Percentiles rank a stretch among this genome's conserved stretches.
phyloP scores from a whole-genome alignment of 2,329 filamentous ascomycete species.

The Colletotrichum zoysiae region DNA sequence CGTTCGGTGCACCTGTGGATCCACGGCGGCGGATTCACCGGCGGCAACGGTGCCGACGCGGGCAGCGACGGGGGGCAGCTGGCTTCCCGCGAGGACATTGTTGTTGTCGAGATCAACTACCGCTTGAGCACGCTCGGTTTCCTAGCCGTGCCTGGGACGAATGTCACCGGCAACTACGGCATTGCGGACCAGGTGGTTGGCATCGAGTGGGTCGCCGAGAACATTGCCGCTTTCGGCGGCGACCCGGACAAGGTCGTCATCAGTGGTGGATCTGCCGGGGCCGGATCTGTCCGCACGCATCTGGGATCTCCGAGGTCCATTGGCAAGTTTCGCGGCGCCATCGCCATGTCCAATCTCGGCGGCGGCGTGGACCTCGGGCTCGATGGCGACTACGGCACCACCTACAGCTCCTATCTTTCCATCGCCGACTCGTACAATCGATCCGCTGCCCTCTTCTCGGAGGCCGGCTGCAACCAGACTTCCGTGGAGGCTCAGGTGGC shows the following conservation, averaged over 20 bases:
- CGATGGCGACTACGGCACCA: not conserved
- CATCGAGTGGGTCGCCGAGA: conserved; percentile 51
- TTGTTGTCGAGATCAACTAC: conserved; percentile 49
- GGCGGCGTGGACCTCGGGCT: conserved; percentile 61
- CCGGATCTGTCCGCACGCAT: conserved; percentile 62
- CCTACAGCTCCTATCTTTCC: not conserved
- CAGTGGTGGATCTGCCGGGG: conserved; percentile 60
- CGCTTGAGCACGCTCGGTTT: conserved; percentile 48
- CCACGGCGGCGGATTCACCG: not conserved
- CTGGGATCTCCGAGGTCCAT: conserved; percentile 62
- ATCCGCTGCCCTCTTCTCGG: not conserved
- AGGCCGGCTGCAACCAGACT: not conserved
- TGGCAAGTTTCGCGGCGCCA: conserved; percentile 59
- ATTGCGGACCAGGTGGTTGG: conserved; percentile 51
- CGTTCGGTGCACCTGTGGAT: not conserved
- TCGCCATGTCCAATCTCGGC: conserved; percentile 65
- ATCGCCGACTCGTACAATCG: not conserved
- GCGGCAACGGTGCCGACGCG: not conserved
- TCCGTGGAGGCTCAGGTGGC: not conserved
- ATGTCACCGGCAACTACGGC: conserved; percentile 47
- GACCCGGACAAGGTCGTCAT: conserved; percentile 42
- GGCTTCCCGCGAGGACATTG: conserved; percentile 21
- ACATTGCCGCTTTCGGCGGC: conserved; percentile 52
- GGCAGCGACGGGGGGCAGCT: not conserved
- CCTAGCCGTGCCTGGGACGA: conserved; percentile 46